phyloP scores from a whole-genome alignment of 2,329 filamentous ascomycete genomes.

The Aspergillus sp. region DNA sequence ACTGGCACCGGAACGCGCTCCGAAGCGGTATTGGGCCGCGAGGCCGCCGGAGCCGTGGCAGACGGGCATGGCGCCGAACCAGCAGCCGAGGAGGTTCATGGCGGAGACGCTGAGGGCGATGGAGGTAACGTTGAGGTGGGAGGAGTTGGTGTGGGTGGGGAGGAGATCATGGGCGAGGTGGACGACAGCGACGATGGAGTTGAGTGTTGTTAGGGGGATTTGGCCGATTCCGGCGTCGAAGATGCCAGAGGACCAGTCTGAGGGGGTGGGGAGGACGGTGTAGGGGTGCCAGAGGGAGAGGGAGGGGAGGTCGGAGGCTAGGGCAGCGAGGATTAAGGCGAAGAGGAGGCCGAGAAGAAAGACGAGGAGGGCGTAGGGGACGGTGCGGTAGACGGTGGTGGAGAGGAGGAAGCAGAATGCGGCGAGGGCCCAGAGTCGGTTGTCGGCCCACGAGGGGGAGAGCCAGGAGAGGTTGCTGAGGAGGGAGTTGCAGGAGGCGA shows the following conservation, averaged over 20 bases:
- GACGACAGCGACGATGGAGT: constrained; percentile 86
- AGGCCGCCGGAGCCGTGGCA: constrained; percentile 92
- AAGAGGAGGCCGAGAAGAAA: constrained; percentile 70
- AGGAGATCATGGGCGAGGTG: constrained; percentile 78
- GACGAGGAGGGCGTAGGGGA: constrained; percentile 77
- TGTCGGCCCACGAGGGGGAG: constrained; percentile 68
- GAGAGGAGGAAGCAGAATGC: constrained; percentile 72
- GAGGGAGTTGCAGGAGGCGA: constrained; percentile 72
- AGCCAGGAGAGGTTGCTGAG: constrained; percentile 70
- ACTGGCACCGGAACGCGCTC: constrained; percentile 81
- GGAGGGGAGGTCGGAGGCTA: constrained; percentile 48
- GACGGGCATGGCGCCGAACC: constrained; percentile 93
- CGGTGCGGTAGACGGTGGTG: constrained; percentile 63
- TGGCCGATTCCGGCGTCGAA: constrained; percentile 77
- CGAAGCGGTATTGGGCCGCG: constrained; percentile 88
- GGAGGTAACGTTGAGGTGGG: constrained; percentile 60
- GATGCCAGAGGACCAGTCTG: constrained; percentile 56
- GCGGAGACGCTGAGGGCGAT: constrained; percentile 77
- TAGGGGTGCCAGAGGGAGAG: constrained; percentile 64
- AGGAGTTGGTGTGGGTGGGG: constrained; percentile 67
- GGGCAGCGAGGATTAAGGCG: constrained; percentile 52
- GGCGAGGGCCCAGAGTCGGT: constrained; percentile 72
- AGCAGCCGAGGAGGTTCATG: constrained; percentile 84
- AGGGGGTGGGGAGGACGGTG: constrained; percentile 48
- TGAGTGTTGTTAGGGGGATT: constrained; percentile 85